phyloP scores from a whole-genome alignment of 2,329 filamentous ascomycete genomes.

The Chrysoporthe deuterocubensis region DNA sequence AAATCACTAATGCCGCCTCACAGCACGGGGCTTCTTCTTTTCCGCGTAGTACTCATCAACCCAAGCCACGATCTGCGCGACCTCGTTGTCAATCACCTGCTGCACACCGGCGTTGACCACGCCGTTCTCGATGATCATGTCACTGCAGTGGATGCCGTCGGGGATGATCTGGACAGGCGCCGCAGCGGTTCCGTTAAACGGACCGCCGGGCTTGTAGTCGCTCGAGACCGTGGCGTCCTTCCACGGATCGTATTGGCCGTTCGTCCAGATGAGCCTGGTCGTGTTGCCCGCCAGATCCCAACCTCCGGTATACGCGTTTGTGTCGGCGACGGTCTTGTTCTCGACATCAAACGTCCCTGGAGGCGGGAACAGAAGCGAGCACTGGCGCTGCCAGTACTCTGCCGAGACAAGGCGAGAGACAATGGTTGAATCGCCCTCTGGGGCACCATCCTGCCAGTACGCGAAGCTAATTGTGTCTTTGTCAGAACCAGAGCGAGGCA shows the following conservation, averaged over 20 bases:
- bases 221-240: conserved; percentile 44
- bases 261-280: conserved; percentile 45
- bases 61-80: conserved; percentile 58
- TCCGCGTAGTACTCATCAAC: conserved; percentile 52
- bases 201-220: conserved; percentile 44
- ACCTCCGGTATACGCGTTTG: conserved; percentile 46
- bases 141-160: conserved; percentile 45
- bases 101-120: conserved; percentile 53
- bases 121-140: conserved; percentile 51
- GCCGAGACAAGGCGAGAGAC: conserved; percentile 44
- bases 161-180: conserved; percentile 41
- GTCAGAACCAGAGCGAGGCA: not conserved
- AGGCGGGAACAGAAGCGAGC: conserved; percentile 48
- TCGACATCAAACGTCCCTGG: conserved; percentile 43
- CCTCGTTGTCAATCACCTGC: conserved; percentile 53
- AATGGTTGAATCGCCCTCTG: conserved; percentile 44
- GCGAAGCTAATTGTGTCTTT: conserved; percentile 35
- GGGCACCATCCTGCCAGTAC: conserved; percentile 51
- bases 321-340: conserved; percentile 38
- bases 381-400: conserved; percentile 46
- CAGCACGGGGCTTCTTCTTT: conserved; percentile 31
- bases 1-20: conserved; percentile 3
- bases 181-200: conserved; percentile 39
- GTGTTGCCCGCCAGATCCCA: conserved; percentile 44
- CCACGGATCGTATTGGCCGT: conserved; percentile 48